phyloP scores from a whole-genome alignment of 306 rosid genomes.

The Dryas alaskensis region DNA sequence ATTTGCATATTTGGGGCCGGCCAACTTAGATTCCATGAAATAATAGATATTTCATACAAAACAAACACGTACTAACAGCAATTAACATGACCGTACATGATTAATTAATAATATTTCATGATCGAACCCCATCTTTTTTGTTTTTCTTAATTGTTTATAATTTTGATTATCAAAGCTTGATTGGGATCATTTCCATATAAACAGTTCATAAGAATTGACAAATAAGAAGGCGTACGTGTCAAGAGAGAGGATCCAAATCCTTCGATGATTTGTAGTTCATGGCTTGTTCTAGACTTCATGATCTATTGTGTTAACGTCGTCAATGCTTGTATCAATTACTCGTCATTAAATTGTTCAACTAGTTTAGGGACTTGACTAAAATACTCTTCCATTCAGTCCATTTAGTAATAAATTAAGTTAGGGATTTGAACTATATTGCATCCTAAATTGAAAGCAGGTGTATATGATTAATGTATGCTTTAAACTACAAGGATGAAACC shows the following conservation, averaged over 20 bases:
- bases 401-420: no score
- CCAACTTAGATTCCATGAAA: not conserved
- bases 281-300: not conserved
- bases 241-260: not conserved
- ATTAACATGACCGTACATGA: not conserved
- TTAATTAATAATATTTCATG: not conserved
- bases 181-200: not conserved
- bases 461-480: no score
- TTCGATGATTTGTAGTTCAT: not conserved
- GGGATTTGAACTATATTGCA: no score
- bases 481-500: no score
- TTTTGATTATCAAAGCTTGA: not conserved
- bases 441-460: no score
- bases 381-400: no score
- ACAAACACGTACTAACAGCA: not conserved
- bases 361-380: no score
- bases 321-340: no score
- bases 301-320: no score
- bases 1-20: not conserved
- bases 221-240: not conserved
- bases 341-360: no score
- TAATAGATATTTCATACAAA: not conserved
- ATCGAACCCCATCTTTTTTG: not conserved
- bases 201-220: no score
- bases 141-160: slow-evolving; percentile 1